Percentiles rank a stretch among this genome's conserved stretches.
These are phyloP conservation scores for Biancaea sappan DNA, from an alignment of 306 rosid genomes.

Conservation along the genomic window DNA sequence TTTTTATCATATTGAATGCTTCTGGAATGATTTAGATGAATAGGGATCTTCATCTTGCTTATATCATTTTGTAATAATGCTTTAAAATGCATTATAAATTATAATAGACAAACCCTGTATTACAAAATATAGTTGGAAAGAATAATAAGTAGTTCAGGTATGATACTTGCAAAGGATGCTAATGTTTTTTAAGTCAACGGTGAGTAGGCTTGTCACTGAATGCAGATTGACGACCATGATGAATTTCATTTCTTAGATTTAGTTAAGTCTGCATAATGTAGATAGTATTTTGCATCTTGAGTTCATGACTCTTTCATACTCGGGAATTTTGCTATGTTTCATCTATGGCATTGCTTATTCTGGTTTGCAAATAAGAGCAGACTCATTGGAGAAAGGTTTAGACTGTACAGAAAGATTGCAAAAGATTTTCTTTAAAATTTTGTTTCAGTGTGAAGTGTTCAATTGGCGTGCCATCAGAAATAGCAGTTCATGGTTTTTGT, in stretches of 20 bases:
- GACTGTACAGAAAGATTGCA: neutral
- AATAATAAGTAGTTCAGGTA: neutral
- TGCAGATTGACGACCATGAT: neutral
- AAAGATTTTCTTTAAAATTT: neutral
- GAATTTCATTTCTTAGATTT: neutral
- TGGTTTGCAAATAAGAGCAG: constrained; percentile 6
- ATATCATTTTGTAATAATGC: constrained; percentile 14
- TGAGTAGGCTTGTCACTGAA: constrained; percentile 24
- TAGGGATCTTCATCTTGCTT: neutral
- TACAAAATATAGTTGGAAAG: constrained; percentile 23
- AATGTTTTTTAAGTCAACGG: constrained; percentile 26
- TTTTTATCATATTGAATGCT: constrained; percentile 9
- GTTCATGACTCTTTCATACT: neutral
- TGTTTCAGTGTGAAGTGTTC: neutral
- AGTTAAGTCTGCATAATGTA: constrained; percentile 16
- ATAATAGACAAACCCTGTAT: neutral
- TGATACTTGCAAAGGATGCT: constrained; percentile 15
- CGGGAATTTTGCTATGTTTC: constrained; percentile 11
- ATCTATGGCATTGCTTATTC: constrained; percentile 4
- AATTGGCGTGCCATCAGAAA: constrained; percentile 14
- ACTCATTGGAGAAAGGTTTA: neutral
- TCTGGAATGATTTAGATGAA: constrained; percentile 29
- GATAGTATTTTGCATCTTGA: constrained; percentile 27
- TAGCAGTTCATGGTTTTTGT: constrained; percentile 1
- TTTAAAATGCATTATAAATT: constrained; percentile 12